Conservation (phyloP, 2,329 filamentous ascomycete genomes). For the Fusarium sp. region DNA sequence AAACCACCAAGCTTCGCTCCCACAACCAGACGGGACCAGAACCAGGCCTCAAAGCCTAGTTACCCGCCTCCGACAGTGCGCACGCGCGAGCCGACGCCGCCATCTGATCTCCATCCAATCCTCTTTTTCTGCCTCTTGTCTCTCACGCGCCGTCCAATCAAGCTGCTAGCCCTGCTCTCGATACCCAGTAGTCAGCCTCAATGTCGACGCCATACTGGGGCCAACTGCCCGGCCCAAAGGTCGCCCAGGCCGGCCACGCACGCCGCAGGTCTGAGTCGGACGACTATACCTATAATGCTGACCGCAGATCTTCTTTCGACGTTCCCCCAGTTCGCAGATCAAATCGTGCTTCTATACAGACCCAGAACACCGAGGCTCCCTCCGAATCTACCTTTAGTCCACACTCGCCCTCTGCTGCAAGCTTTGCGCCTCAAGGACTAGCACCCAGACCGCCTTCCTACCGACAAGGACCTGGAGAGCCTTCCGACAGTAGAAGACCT, state of each 20-base stretch:
- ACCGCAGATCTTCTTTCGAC: constrained; percentile 49
- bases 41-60: constrained; percentile 9
- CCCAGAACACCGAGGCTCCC: constrained; percentile 64
- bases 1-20: constrained; percentile 30
- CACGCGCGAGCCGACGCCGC: constrained; percentile 32
- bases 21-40: constrained; percentile 6
- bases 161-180: constrained; percentile 13
- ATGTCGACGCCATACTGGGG: constrained; percentile 70
- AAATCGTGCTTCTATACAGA: constrained; percentile 67
- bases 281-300: constrained; percentile 46
- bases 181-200: constrained; percentile 41
- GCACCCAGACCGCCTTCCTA: constrained; percentile 71
- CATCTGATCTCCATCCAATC: constrained; percentile 17
- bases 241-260: constrained; percentile 46
- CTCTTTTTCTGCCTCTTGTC: constrained; percentile 12
- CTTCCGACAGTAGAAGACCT: constrained; percentile 57
- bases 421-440: constrained; percentile 63
- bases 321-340: constrained; percentile 57
- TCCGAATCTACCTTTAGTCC: constrained; percentile 71
- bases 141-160: constrained; percentile 42
- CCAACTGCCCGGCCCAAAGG: constrained; percentile 63
- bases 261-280: constrained; percentile 52
- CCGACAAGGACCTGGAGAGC: constrained; percentile 56
- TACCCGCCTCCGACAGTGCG: constrained; percentile 35
- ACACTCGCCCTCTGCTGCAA: constrained; percentile 65